These are phyloP conservation scores for Chlorella sorokiniana DNA, from an alignment of 139 green algal species.

Conservation along the genomic window DNA sequence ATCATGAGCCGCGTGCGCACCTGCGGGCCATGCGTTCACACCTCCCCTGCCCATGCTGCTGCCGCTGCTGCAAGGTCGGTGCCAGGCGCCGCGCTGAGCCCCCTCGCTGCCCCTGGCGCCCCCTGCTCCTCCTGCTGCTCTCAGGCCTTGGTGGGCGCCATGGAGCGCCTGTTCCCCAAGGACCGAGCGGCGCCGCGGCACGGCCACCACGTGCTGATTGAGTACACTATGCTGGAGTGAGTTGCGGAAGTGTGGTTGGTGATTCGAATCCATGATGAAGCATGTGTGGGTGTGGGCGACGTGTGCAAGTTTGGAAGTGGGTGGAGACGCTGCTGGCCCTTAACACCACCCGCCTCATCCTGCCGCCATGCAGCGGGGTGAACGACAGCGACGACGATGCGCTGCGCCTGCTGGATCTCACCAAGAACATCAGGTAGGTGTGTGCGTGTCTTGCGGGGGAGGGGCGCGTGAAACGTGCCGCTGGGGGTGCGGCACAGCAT, in stretches of 20 bases:
- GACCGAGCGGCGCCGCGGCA: conserved; percentile 10
- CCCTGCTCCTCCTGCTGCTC: background rate
- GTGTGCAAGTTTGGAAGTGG: background rate
- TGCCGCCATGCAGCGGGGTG: conserved; percentile 50
- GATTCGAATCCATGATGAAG: background rate
- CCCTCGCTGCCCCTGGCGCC: background rate
- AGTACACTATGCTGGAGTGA: conserved; percentile 44
- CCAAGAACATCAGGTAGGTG: conserved; percentile 18
- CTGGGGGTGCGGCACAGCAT: background rate
- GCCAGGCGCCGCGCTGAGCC: too few relatives aligned
- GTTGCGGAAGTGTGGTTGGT: background rate
- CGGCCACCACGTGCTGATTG: conserved; percentile 77
- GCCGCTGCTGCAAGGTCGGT: too few relatives aligned
- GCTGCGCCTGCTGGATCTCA: conserved; percentile 54
- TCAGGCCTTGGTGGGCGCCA: conserved; percentile 52
- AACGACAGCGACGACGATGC: conserved; percentile 89
- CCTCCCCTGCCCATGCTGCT: too few relatives aligned
- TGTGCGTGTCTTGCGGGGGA: background rate
- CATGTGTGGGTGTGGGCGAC: background rate
- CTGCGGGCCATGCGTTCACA: too few relatives aligned
- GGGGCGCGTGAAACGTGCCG: too few relatives aligned
- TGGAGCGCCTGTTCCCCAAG: conserved; percentile 62
- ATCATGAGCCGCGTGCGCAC: too few relatives aligned
- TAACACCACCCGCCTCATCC: background rate
- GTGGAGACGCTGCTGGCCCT: background rate